A percentile compares a stretch with the other conserved stretches of the same genome.
phyloP scores from a whole-genome alignment of 169 alveolate species.

The Eimeria sp. region DNA sequence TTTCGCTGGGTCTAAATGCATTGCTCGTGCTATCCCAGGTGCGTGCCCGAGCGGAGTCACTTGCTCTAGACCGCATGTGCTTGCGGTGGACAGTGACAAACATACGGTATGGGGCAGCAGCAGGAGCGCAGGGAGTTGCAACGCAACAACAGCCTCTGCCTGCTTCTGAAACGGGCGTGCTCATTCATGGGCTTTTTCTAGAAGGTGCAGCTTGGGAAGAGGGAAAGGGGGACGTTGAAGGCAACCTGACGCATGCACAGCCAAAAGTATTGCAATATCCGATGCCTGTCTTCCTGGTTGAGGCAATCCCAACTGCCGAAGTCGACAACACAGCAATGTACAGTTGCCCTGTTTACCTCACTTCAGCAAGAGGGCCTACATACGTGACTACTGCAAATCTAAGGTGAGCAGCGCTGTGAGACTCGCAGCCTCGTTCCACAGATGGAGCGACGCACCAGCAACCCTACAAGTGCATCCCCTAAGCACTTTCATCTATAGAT shows the following conservation, averaged over 20 bases:
- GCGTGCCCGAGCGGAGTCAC: constrained; percentile 94
- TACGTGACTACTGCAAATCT: constrained; percentile 87
- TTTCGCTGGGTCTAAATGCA: neutral
- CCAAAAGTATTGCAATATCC: constrained; percentile 95
- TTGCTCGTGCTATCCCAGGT: constrained; percentile 72
- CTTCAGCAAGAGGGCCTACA: constrained; percentile 96
- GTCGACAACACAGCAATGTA: constrained; percentile 92
- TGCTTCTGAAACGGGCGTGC: constrained; percentile 94
- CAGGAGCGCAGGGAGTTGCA: constrained; percentile 7
- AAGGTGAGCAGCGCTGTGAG: constrained; percentile 38
- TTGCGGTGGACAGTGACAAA: constrained; percentile 87
- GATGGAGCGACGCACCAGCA: neutral
- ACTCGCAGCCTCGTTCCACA: neutral
- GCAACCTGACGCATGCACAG: constrained; percentile 93
- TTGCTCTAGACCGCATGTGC: constrained; percentile 96
- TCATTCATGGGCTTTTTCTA: constrained; percentile 93
- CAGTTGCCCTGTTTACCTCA: constrained; percentile 96
- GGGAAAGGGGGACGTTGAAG: constrained; percentile 95
- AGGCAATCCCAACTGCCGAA: constrained; percentile 91
- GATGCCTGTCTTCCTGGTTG: constrained; percentile 95
- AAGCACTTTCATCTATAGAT: neutral
- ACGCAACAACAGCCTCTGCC: constrained; percentile 77
- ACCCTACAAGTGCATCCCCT: neutral
- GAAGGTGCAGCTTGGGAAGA: constrained; percentile 98
- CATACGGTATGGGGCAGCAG: constrained; percentile 86